These are phyloP conservation scores for Skeletonema marinoi DNA, from an alignment of 108 stramenopile species.

Conservation along the genomic window DNA sequence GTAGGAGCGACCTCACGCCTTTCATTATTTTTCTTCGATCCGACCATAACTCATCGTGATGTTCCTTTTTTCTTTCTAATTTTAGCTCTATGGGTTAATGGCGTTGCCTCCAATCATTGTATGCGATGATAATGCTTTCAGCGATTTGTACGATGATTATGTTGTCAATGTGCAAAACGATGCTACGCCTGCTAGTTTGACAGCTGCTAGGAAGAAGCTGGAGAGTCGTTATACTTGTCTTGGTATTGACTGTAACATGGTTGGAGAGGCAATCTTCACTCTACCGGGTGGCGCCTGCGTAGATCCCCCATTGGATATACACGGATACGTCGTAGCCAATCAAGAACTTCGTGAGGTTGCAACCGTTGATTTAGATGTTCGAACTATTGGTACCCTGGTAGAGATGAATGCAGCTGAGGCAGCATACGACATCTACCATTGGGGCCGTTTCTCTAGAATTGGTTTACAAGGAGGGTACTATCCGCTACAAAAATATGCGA, in stretches of 20 bases:
- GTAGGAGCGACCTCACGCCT: neutral
- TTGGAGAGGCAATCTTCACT: slow-evolving; percentile 9
- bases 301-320: slow-evolving; percentile 6
- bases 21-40: neutral
- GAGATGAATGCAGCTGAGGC: slow-evolving; percentile 71
- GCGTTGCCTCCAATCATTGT: slow-evolving; percentile 25
- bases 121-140: slow-evolving; percentile 17
- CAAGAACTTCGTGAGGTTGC: slow-evolving; percentile 40
- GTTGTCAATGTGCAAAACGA: slow-evolving; percentile 20
- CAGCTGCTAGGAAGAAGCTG: neutral
- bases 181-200: neutral
- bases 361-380: slow-evolving; percentile 76
- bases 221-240: slow-evolving; percentile 35
- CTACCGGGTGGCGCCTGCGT: slow-evolving; percentile 4
- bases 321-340: neutral
- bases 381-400: slow-evolving; percentile 63
- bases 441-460: slow-evolving; percentile 7
- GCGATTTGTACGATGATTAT: slow-evolving; percentile 19
- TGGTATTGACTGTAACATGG: slow-evolving; percentile 24
- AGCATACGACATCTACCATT: slow-evolving; percentile 63
- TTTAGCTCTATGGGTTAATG: slow-evolving; percentile 25
- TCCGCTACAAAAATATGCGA: slow-evolving; percentile 11
- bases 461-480: slow-evolving; percentile 1
- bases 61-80: neutral
- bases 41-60: neutral